Conservation (phyloP, 306 rosid genomes). For the Lathyrus sativus region DNA sequence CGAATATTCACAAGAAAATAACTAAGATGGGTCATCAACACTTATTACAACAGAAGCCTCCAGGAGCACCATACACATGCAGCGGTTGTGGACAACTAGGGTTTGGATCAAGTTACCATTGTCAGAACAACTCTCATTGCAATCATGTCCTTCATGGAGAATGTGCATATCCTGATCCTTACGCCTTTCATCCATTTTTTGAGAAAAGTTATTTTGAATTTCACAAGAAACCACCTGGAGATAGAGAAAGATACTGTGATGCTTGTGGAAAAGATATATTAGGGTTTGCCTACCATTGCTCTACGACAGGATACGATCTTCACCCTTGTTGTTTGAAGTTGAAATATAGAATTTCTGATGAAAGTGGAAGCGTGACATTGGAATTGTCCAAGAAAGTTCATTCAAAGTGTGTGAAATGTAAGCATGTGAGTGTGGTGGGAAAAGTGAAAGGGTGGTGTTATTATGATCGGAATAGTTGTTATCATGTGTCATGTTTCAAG, state of each 20-base stretch:
- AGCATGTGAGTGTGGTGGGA: constrained; percentile 29
- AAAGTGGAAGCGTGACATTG: constrained; percentile 25
- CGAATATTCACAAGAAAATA: not conserved
- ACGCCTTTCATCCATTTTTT: no score
- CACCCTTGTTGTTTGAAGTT: constrained; percentile 53
- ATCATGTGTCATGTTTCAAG: constrained; percentile 54
- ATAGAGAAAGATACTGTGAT: no score
- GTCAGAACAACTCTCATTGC: constrained; percentile 35
- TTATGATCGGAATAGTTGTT: constrained; percentile 29
- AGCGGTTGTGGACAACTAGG: constrained; percentile 50
- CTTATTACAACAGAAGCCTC: constrained; percentile 11
- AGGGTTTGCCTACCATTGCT: constrained; percentile 29
- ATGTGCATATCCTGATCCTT: no score
- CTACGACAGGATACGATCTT: constrained; percentile 26
- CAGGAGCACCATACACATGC: constrained; percentile 45
- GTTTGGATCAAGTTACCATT: constrained; percentile 40
- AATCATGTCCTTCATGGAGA: constrained; percentile 38
- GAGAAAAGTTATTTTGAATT: no score
- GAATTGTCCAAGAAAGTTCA: constrained; percentile 27
- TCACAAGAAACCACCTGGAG: no score
- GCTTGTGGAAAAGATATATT: no score
- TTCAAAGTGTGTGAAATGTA: constrained; percentile 42
- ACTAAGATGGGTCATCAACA: constrained; percentile 38
- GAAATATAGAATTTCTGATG: constrained; percentile 14
- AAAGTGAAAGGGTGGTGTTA: constrained; percentile 49